Evolutionary conservation across 306 rosid species (phyloP), one percentile per base, ranked within the genome.

Genomic region (Carpinus viminea): DNA sequence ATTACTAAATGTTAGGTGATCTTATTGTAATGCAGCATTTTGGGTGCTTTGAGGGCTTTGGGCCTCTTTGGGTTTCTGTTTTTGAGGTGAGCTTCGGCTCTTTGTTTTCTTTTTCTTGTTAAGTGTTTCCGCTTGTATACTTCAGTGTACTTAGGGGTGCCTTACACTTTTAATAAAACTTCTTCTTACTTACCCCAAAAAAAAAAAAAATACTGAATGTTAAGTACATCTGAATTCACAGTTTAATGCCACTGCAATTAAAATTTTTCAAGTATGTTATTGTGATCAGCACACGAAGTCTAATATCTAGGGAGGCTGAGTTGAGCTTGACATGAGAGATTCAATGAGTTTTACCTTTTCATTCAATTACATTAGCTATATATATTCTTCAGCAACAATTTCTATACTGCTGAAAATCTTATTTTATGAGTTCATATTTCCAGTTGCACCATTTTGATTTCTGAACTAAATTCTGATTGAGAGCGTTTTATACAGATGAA

Each of bases 401-500:
- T 69, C 31, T 8, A 8, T 20, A 81, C 31, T 47, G 24, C 69
- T 43, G 78, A 57, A 59, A 51, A 6, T 24, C 36, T 47, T 31
- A 17, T n/a, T 24, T 45, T 7, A 36, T 73, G 55, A 72, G 65
- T 70, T 62, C 26, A 47, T 47, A 28, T 70, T 54, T 74, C 28
- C 62, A 21, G 73, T 66, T 66, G 74, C 50, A 60, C 68, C 16
- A 15, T 74, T 80, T 60, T 45, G 51, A 65, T 68, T 50, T 57
- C 5, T 10, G 15, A 76, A 51, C 26, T 24, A 45, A 74, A 78
- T 61, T 71, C 77, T 68, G 74, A 72, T 66, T 65, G 48, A 12
- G 36, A 4, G 11, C 47, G 12, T 46, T 45, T 74, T 59, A 56
- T 89, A 65, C 91, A 94, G 98, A 87, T 94, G 92, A 94, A 92